Conservation (phyloP, 2,329 filamentous ascomycete genomes). For the Trichoderma breve region DNA sequence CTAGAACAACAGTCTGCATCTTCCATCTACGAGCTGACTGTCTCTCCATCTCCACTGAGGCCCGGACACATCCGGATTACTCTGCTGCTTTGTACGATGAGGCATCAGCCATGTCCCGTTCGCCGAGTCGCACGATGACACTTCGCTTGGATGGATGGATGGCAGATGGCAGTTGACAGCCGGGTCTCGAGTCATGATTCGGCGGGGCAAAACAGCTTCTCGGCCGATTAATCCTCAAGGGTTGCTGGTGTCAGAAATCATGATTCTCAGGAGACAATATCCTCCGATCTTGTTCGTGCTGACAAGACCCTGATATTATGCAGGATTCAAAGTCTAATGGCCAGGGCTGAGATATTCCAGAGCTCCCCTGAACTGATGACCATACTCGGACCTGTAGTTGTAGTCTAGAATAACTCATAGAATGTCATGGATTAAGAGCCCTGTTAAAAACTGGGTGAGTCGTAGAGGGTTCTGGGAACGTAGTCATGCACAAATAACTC, state of each 20-base stretch:
- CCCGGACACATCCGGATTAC: neutral
- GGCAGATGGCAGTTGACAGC: neutral
- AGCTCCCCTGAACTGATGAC: neutral
- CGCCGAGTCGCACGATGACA: conserved; percentile 1
- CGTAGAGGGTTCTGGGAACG: neutral
- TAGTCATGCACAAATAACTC: neutral
- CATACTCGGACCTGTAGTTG: neutral
- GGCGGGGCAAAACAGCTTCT: neutral
- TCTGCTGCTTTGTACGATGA: neutral
- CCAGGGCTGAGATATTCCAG: neutral
- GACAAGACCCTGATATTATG: neutral
- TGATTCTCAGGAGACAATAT: neutral
- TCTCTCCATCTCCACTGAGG: neutral
- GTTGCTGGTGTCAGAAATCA: neutral
- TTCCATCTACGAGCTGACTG: neutral
- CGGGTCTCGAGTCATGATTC: conserved; percentile 3
- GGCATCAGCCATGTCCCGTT: neutral
- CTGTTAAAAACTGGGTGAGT: neutral
- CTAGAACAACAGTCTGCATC: neutral
- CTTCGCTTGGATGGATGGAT: neutral
- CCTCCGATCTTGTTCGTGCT: neutral
- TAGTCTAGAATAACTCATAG: neutral
- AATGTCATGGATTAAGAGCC: neutral
- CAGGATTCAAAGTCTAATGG: neutral
- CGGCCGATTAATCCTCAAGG: neutral